phyloP scores from a whole-genome alignment of 2,329 filamentous ascomycete species.

The Fusarium goolgardi region DNA sequence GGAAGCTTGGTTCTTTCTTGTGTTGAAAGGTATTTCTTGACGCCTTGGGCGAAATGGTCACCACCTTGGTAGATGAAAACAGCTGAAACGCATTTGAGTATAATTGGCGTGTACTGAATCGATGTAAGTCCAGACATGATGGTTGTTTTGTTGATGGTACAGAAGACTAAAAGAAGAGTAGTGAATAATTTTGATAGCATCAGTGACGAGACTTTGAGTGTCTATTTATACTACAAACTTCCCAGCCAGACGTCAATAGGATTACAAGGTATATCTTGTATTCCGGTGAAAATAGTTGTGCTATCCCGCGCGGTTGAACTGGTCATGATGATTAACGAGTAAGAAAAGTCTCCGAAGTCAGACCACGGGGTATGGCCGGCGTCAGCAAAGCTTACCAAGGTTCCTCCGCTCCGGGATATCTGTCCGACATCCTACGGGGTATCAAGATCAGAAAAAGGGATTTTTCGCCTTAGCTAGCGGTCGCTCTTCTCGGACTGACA shows the following conservation, averaged over 20 bases:
- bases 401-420: not conserved
- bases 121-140: not conserved
- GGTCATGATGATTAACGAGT: too few species aligned
- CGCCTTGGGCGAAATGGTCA: not conserved
- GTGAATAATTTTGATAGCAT: not conserved
- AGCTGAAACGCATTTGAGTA: not conserved
- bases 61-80: not conserved
- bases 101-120: not conserved
- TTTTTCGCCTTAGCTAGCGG: not conserved
- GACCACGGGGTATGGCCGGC: not conserved
- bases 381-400: not conserved
- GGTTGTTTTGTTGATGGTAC: not conserved
- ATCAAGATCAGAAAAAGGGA: not conserved
- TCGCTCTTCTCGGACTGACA: not conserved
- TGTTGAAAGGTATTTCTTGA: not conserved
- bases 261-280: not conserved
- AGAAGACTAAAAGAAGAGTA: not conserved
- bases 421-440: not conserved
- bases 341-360: constrained; percentile 3
- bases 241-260: rapidly evolving
- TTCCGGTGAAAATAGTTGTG: not conserved
- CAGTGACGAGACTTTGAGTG: rapidly evolving
- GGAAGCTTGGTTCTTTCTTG: not conserved
- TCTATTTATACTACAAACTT: not conserved
- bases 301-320: not conserved